Base-by-base conservation (phyloP, 805 yeast genomes). In the Lipomyces chichibuensis region DNA sequence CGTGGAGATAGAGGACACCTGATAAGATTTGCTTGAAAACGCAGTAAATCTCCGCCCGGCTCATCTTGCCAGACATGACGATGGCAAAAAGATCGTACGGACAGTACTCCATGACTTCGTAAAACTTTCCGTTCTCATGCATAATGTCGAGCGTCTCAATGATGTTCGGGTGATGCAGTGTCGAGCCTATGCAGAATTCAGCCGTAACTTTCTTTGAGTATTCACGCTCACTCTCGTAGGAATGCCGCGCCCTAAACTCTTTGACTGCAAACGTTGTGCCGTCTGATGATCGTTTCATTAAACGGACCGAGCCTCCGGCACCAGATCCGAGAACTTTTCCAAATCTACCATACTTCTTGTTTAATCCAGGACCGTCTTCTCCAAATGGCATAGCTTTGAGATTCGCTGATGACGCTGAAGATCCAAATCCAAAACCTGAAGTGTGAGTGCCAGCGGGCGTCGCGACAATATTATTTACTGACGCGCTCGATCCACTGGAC, bases 231-330 rank as follows among this genome's bases (percentile, higher is more conserved):
- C 85, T 74, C 75, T 91, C 97, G 62, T 84, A 83, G 4, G 83
- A 80, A 65, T 84, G 80, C 72, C 87, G 87, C 9, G 89, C 80
- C 67, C 96, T 83, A 77, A 94, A 92, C 77, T 91, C 90, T 79
- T 93, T 93, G 63, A 94, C 90, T 0, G 98, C 98, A 78, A 85
- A 92, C 3, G 91, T 76, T 67, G 85, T 83, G 29, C 85, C 84
- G 70, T 87, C 88, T 0, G 84, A 76, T 37, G 85, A 82, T 62
- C 89, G 84, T 66, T 86, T 85, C 66, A 92, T 89, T 62, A 91
- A 83, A 54, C 89, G 84, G n/a, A 93, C 98, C 0, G 95, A 88
- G 1, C 98, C 98, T 29, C 96, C 93, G 1, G 98, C 98, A 14
- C 98, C 98, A 65, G 93, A 87, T 27, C 98, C 98, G 60, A 92